Evolutionary conservation across 306 rosid species (phyloP).

Genomic region (Malus sylvestris): DNA sequence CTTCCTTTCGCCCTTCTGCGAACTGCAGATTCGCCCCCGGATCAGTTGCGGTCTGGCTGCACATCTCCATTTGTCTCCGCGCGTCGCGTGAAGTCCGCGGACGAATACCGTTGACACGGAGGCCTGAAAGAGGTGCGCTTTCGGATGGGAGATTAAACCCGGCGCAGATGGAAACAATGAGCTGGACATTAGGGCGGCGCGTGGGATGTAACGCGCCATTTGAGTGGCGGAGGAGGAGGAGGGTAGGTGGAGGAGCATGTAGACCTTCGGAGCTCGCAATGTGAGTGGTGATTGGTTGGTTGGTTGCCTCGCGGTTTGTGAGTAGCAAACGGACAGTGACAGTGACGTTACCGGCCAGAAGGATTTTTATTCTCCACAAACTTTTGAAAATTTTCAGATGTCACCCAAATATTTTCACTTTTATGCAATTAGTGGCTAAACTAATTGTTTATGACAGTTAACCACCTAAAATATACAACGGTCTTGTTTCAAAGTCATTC

Average conservation of each 20-base stretch:
- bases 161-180: slow-evolving; percentile 6
- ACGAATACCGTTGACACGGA: slow-evolving; percentile 22
- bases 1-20: slow-evolving; percentile 53
- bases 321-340: neutral
- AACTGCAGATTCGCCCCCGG: slow-evolving; percentile 18
- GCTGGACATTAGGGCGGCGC: slow-evolving; percentile 23
- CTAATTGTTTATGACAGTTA: too few relatives aligned
- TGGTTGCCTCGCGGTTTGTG: neutral
- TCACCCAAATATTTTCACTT: neutral
- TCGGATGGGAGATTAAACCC: slow-evolving; percentile 1
- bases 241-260: slow-evolving; percentile 32
- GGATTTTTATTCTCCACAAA: neutral
- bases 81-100: slow-evolving; percentile 26
- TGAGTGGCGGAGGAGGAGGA: slow-evolving; percentile 12
- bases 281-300: neutral
- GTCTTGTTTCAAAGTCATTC: too few relatives aligned
- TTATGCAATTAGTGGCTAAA: neutral
- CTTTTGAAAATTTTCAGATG: neutral
- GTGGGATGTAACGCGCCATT: slow-evolving; percentile 49
- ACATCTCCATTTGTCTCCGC: slow-evolving; percentile 11
- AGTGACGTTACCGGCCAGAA: neutral
- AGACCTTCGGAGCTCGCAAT: neutral
- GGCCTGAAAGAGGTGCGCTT: neutral
- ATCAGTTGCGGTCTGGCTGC: slow-evolving; percentile 7
- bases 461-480: too few relatives aligned